These are phyloP conservation scores for Gorgonomyces haynaldii DNA, from an alignment of 192 early-diverging fungal genomes.

Conservation along the genomic window DNA sequence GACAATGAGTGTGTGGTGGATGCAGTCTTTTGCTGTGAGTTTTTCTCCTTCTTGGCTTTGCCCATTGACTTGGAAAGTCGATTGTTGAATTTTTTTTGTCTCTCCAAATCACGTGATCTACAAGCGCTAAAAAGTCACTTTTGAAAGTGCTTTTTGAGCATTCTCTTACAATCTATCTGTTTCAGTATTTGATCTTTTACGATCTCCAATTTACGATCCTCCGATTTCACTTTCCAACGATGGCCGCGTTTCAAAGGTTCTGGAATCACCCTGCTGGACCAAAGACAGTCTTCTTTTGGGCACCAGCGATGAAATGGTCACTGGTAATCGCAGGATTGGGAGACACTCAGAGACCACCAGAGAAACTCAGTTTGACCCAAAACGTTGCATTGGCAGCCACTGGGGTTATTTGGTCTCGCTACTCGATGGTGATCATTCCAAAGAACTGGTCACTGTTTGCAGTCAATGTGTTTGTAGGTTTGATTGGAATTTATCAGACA, in stretches of 20 bases:
- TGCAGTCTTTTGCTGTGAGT: not conserved
- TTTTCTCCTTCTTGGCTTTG: conserved; percentile 29
- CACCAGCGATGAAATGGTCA: conserved; percentile 86
- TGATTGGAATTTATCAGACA: conserved; percentile 70
- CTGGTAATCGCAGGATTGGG: conserved; percentile 86
- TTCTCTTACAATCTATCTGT: too few relatives aligned
- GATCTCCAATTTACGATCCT: not conserved
- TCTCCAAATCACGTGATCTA: not conserved
- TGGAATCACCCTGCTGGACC: conserved; percentile 70
- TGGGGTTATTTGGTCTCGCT: conserved; percentile 95
- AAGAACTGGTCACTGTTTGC: conserved; percentile 80
- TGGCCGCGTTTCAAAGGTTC: conserved; percentile 51
- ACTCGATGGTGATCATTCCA: conserved; percentile 86
- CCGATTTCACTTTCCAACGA: not conserved
- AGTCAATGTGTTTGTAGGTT: conserved; percentile 90
- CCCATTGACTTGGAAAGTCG: too few relatives aligned
- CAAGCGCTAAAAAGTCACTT: not conserved
- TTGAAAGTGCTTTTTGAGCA: not conserved
- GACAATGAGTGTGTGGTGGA: conserved; percentile 11
- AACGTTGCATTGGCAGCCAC: conserved; percentile 64
- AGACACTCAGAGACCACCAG: conserved; percentile 79
- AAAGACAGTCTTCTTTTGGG: conserved; percentile 99
- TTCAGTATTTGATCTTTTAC: too few relatives aligned
- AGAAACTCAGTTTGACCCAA: conserved; percentile 78
- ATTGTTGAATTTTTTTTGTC: too few relatives aligned